These are phyloP conservation scores for Trichocladium uniseriatum DNA, from an alignment of 495 filamentous ascomycete genomes.

Conservation along the genomic window DNA sequence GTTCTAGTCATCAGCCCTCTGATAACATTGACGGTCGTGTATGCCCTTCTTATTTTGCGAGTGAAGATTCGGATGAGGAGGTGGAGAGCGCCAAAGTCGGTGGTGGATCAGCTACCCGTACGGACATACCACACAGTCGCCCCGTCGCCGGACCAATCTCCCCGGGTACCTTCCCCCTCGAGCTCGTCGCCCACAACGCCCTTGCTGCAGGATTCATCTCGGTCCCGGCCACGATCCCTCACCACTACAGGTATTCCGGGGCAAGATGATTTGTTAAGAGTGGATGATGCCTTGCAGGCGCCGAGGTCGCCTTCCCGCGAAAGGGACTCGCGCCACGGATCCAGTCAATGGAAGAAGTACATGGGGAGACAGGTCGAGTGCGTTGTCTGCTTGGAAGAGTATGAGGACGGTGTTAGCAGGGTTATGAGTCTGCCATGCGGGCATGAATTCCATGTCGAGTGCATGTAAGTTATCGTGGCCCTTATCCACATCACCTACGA, in stretches of 20 bases:
- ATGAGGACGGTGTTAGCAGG: constrained; percentile 83
- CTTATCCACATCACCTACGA: neutral
- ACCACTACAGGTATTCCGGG: constrained; percentile 53
- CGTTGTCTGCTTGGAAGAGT: constrained; percentile 96
- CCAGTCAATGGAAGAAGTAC: constrained; percentile 67
- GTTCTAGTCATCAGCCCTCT: constrained; percentile 89
- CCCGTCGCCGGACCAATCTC: constrained; percentile 49
- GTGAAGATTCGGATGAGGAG: constrained; percentile 81
- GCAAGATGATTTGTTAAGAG: constrained; percentile 26
- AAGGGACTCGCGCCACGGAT: constrained; percentile 40
- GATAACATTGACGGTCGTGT: constrained; percentile 86
- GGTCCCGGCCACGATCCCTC: constrained; percentile 53
- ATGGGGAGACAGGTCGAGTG: constrained; percentile 85
- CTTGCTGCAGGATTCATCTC: constrained; percentile 52
- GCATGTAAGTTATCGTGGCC: constrained; percentile 68
- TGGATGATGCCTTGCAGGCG: constrained; percentile 30
- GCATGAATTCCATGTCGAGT: constrained; percentile 94
- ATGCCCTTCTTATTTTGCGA: constrained; percentile 77
- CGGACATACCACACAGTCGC: constrained; percentile 84
- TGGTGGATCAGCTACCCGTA: constrained; percentile 91
- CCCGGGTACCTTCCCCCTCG: constrained; percentile 44
- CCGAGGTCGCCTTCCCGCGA: constrained; percentile 27
- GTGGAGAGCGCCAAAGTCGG: constrained; percentile 93
- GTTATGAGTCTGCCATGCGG: constrained; percentile 99
- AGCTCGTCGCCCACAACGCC: constrained; percentile 67